Percentiles rank a stretch among this genome's conserved stretches.
phyloP scores from a whole-genome alignment of 768 basidiomycete species.

The Brasilioporus rufonigricans region DNA sequence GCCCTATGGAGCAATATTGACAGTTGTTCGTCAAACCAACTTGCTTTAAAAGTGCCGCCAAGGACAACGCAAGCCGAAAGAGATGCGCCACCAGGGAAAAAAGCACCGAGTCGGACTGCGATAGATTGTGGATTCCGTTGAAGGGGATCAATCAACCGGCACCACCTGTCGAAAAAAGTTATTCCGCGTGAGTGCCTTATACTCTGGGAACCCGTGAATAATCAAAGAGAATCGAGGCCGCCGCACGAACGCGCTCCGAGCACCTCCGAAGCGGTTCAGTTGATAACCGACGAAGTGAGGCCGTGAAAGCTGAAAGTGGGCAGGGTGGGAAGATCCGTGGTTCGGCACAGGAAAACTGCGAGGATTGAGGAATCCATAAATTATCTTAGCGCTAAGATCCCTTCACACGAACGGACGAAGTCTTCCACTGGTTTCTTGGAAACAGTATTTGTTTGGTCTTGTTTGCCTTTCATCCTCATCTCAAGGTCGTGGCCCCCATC shows the following conservation, averaged over 20 bases:
- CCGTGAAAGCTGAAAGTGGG: constrained; percentile 2
- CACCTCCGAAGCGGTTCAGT: constrained; percentile 5
- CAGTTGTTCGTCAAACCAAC: constrained; percentile 1
- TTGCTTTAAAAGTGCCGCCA: constrained; percentile 4
- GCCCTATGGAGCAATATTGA: background rate
- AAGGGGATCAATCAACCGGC: constrained; percentile 9
- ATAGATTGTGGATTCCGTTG: constrained; percentile 3
- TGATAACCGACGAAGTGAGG: constrained; percentile 6
- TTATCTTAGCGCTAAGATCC: constrained; percentile 17
- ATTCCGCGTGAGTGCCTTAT: background rate
- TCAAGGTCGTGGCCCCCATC: background rate
- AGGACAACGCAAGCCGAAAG: constrained; percentile 7
- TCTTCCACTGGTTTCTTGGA: constrained; percentile 7
- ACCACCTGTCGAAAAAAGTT: constrained; percentile 11
- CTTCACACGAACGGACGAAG: constrained; percentile 3
- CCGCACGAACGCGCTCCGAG: constrained; percentile 8
- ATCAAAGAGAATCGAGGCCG: constrained; percentile 2
- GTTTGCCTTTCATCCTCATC: constrained; percentile 14
- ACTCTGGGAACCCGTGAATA: constrained; percentile 7
- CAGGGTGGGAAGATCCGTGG: constrained; percentile 11
- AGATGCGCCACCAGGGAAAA: constrained; percentile 8
- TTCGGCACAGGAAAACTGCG: background rate
- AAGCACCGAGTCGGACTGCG: constrained; percentile 6
- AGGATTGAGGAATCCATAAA: background rate
- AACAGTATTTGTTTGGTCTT: constrained; percentile 24